A percentile compares a stretch with the other conserved stretches of the same genome.
Conservation (phyloP, 306 rosid genomes). For the Cucumis cinereus region DNA sequence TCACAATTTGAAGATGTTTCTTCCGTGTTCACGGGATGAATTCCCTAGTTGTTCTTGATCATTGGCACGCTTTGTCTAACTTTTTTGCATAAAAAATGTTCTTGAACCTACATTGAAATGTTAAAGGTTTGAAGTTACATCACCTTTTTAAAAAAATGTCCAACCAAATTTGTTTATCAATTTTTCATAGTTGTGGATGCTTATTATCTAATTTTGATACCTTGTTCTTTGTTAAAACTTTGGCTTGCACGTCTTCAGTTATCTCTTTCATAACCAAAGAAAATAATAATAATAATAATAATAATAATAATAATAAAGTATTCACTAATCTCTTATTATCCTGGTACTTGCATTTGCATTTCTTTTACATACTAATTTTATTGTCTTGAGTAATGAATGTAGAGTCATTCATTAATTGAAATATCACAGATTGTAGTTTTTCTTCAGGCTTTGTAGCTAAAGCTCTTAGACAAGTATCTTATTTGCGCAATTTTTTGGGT, state of each 20-base stretch:
- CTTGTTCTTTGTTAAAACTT: neutral
- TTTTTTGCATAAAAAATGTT: neutral
- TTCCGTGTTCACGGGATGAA: neutral
- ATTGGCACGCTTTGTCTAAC: neutral
- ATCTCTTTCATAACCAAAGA: neutral
- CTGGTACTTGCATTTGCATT: neutral
- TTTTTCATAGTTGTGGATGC: neutral
- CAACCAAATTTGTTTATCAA: neutral
- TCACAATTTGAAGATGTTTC: neutral
- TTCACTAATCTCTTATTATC: neutral
- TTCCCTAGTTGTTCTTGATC: neutral
- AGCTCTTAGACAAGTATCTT: neutral
- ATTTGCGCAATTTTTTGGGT: neutral
- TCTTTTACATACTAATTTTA: neutral
- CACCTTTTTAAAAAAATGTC: neutral
- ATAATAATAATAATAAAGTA: too few species aligned
- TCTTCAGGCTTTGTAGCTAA: neutral
- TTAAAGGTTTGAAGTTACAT: neutral
- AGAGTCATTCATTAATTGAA: neutral
- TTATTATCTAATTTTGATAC: neutral
- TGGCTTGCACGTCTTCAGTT: neutral
- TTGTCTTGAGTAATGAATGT: neutral
- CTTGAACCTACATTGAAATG: neutral
- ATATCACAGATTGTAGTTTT: neutral
- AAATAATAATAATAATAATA: too few species aligned